Evolutionary conservation across 176 grass and related monocot genomes (phyloP).

Genomic region (Aegilops longissima): DNA sequence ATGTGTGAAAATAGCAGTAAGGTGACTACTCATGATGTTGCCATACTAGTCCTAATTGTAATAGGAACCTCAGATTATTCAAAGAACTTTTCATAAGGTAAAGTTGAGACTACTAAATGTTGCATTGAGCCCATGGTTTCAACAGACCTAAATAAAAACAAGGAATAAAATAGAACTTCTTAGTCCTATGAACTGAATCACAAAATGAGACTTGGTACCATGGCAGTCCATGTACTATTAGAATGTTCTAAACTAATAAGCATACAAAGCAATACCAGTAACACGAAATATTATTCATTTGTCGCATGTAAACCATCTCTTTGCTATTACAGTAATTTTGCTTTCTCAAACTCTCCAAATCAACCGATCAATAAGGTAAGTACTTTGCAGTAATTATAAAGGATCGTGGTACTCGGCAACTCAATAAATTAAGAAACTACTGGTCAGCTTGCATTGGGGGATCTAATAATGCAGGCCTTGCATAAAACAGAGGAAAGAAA

Average conservation of each 20-base stretch:
- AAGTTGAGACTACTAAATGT: neutral
- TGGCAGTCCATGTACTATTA: neutral
- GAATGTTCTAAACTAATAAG: neutral
- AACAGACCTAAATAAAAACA: neutral
- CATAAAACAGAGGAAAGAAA: slow-evolving; percentile 15
- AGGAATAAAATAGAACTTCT: neutral
- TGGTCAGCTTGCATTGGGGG: neutral
- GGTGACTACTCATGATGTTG: neutral
- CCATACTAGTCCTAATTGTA: neutral
- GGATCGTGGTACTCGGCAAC: neutral
- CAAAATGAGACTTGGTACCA: neutral
- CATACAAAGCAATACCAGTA: neutral
- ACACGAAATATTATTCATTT: neutral
- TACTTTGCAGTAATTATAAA: neutral
- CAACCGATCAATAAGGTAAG: neutral
- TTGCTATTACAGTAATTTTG: neutral
- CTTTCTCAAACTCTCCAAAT: neutral
- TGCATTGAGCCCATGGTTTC: neutral
- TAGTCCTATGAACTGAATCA: neutral
- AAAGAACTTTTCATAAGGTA: neutral
- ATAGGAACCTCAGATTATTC: neutral
- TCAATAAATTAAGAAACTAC: neutral
- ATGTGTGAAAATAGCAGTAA: neutral
- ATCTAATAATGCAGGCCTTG: neutral
- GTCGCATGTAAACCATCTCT: neutral